Evolutionary conservation across 345 rosid genomes (phyloP).

Genomic region (Euphorbia tirucalli): DNA sequence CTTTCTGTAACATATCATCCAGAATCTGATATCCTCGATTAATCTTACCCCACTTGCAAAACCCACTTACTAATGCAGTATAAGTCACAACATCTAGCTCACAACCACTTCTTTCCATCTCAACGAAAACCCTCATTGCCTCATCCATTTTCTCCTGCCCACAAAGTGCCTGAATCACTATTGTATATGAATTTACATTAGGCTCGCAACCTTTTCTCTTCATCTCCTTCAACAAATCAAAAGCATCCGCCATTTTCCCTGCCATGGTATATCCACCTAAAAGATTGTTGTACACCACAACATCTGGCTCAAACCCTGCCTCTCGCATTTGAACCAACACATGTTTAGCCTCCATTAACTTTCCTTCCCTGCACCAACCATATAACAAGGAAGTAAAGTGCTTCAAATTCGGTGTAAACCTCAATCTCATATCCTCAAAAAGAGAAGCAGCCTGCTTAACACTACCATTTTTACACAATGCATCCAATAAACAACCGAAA

Average conservation of each 20-base stretch:
- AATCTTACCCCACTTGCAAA: slow-evolving; percentile 69
- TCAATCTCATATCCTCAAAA: slow-evolving; percentile 69
- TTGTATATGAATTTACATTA: slow-evolving; percentile 59
- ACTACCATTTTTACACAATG: slow-evolving; percentile 71
- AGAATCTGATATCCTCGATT: slow-evolving; percentile 57
- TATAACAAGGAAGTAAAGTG: slow-evolving; percentile 70
- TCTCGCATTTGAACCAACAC: slow-evolving; percentile 84
- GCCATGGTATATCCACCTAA: slow-evolving; percentile 58
- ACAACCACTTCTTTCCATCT: slow-evolving; percentile 74
- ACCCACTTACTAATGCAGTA: slow-evolving; percentile 71
- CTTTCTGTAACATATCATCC: slow-evolving; percentile 56
- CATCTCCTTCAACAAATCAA: slow-evolving; percentile 78
- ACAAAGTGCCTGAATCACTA: slow-evolving; percentile 73
- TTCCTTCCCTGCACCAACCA: slow-evolving; percentile 95
- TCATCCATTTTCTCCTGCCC: slow-evolving; percentile 69
- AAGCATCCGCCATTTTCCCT: slow-evolving; percentile 73
- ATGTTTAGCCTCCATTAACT: slow-evolving; percentile 80
- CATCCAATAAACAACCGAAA: slow-evolving; percentile 78
- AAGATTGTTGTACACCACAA: slow-evolving; percentile 75
- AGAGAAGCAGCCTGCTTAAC: slow-evolving; percentile 85
- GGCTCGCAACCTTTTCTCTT: slow-evolving; percentile 62
- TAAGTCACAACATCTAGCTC: slow-evolving; percentile 72
- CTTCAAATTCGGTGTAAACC: slow-evolving; percentile 49
- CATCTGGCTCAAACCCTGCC: slow-evolving; percentile 73
- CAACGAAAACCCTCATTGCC: slow-evolving; percentile 62